Percentiles rank a stretch among this genome's conserved stretches.
Conservation (phyloP, 2,329 filamentous ascomycete genomes). For the Volutella citrinella region DNA sequence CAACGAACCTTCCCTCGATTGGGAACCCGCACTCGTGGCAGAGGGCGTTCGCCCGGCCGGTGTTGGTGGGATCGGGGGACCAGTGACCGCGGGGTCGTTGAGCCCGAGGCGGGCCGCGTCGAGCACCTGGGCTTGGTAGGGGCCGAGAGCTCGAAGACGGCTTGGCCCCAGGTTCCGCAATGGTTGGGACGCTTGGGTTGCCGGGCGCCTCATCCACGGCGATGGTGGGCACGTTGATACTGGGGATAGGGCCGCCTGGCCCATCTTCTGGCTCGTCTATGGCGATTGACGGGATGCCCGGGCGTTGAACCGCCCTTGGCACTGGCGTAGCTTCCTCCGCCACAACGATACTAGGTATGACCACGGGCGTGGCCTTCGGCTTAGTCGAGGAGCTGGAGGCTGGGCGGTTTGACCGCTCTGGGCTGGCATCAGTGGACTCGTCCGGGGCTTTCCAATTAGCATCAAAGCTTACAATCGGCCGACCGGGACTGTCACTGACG, state of each 20-base stretch:
- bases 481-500: conserved; percentile 84
- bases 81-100: conserved; percentile 52
- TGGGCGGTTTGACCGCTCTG: conserved; percentile 36
- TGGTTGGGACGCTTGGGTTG: conserved; percentile 38
- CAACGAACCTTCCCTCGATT: conserved; percentile 88
- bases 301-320: conserved; percentile 24
- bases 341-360: conserved; percentile 55
- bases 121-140: conserved; percentile 45
- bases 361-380: conserved; percentile 34
- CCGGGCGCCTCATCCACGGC: conserved; percentile 34
- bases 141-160: conserved; percentile 22
- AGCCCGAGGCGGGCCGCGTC: conserved; percentile 31
- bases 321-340: conserved; percentile 42
- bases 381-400: conserved; percentile 22
- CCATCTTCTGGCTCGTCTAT: conserved; percentile 28
- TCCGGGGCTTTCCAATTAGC: conserved; percentile 74
- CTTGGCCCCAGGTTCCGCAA: conserved; percentile 45
- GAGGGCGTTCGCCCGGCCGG: conserved; percentile 59
- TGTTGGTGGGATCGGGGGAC: conserved; percentile 51
- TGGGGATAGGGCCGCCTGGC: conserved; percentile 25
- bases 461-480: conserved; percentile 97
- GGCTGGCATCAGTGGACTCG: conserved; percentile 64
- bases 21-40: conserved; percentile 82
- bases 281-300: conserved; percentile 35
- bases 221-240: conserved; percentile 50